Percentiles rank a stretch among this genome's conserved stretches.
phyloP scores from a whole-genome alignment of 441 rosid species.

The Erodium chrysanthum region DNA sequence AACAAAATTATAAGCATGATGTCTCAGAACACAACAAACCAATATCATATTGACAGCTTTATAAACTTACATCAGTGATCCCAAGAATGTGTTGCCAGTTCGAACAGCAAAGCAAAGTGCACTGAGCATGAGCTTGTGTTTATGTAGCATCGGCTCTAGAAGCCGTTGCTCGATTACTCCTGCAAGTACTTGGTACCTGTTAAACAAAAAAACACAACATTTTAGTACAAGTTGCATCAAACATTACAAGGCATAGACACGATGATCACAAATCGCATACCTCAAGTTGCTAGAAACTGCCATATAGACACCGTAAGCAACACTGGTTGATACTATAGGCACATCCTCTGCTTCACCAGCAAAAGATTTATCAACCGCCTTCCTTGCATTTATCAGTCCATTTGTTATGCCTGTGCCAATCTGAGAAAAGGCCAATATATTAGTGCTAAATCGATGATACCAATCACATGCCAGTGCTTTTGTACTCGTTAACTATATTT shows the following conservation, averaged over 20 bases:
- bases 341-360: constrained; percentile 67
- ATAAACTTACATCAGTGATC: constrained; percentile 69
- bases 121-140: constrained; percentile 66
- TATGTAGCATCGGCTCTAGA: constrained; percentile 72
- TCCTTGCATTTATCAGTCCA: constrained; percentile 52
- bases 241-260: neutral
- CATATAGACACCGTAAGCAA: constrained; percentile 75
- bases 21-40: neutral
- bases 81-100: constrained; percentile 94
- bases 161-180: constrained; percentile 87
- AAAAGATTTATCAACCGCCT: constrained; percentile 46
- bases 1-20: neutral
- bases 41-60: neutral
- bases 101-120: constrained; percentile 84
- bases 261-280: constrained; percentile 23
- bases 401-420: constrained; percentile 80
- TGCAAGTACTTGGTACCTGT: constrained; percentile 88
- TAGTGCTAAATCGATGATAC: neutral
- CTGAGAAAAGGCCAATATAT: constrained; percentile 24
- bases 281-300: constrained; percentile 88
- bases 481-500: neutral
- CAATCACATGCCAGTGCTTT: too few relatives aligned
- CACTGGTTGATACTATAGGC: constrained; percentile 73
- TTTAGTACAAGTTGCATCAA: neutral
- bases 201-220: neutral